A percentile compares a stretch with the other conserved stretches of the same genome.
Evolutionary conservation across 768 basidiomycete genomes (phyloP).

Genomic region (Suillus subalutaceus): DNA sequence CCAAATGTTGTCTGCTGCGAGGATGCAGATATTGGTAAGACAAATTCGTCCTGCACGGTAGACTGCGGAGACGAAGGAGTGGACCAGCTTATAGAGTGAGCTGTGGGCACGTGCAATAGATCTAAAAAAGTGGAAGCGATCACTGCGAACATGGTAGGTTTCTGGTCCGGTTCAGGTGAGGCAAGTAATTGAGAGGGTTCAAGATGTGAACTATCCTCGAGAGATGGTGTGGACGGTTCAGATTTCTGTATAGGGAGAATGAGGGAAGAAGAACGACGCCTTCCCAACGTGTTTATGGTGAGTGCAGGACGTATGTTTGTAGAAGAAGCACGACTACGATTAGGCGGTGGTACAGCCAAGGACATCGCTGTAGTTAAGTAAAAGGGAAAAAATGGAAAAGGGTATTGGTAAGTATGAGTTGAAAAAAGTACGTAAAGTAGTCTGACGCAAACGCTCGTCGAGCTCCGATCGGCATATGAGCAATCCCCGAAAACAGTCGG

Average conservation of each 20-base stretch:
- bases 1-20: conserved; percentile 49
- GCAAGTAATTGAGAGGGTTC: conserved; percentile 12
- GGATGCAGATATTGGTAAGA: conserved; percentile 60
- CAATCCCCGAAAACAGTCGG: neutral
- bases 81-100: conserved; percentile 43
- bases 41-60: conserved; percentile 41
- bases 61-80: conserved; percentile 49
- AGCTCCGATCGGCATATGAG: conserved; percentile 6
- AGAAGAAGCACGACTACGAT: conserved; percentile 61
- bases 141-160: conserved; percentile 53
- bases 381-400: neutral
- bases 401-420: too few relatives aligned
- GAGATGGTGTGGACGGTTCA: conserved; percentile 16
- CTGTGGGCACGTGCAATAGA: conserved; percentile 50
- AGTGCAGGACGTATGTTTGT: conserved; percentile 56
- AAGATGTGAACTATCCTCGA: neutral
- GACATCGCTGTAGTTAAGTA: conserved; percentile 30
- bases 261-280: conserved; percentile 54
- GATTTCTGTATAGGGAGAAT: conserved; percentile 36
- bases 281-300: conserved; percentile 55
- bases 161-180: conserved; percentile 15
- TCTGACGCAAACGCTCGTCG: neutral
- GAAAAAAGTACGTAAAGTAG: neutral
- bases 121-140: conserved; percentile 55
- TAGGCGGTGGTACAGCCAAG: conserved; percentile 42